phyloP scores from a whole-genome alignment of 2,329 filamentous ascomycete species.

The Lachnellula hyalina region DNA sequence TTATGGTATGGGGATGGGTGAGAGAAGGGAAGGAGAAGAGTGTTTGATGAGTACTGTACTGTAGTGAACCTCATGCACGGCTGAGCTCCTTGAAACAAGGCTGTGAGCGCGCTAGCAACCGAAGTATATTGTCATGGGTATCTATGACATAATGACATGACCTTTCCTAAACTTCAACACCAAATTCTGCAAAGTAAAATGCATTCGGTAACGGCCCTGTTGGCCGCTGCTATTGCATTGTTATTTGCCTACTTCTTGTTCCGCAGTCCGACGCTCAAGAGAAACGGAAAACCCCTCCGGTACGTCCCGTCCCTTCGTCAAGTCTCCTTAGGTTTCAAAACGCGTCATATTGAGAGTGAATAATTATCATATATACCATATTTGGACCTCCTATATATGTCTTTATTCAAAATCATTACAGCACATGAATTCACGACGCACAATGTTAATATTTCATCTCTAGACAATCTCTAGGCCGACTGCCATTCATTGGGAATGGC shows the following conservation, averaged over 20 bases:
- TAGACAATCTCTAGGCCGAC: conserved; percentile 30
- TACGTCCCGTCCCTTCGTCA: conserved; percentile 9
- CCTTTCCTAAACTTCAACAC: background rate
- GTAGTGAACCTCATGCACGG: background rate
- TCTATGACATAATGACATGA: background rate
- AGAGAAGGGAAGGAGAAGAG: background rate
- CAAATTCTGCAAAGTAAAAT: conserved; percentile 11
- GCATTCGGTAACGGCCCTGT: conserved; percentile 16
- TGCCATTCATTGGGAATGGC: conserved; percentile 55
- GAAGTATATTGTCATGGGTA: background rate
- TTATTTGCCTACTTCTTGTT: conserved; percentile 14
- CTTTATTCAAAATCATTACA: background rate
- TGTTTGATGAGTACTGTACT: background rate
- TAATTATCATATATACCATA: background rate
- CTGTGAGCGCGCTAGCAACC: background rate
- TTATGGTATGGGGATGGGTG: background rate
- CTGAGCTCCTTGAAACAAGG: conserved; percentile 18
- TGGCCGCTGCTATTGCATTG: conserved; percentile 9
- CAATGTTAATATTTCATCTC: background rate
- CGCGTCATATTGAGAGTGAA: background rate
- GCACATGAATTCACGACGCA: background rate
- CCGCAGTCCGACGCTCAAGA: conserved; percentile 21
- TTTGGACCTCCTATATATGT: background rate
- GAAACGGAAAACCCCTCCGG: conserved; percentile 27
- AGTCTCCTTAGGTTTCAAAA: background rate